phyloP scores from a whole-genome alignment of 176 grass and related monocot genomes.

The Oryza punctata region DNA sequence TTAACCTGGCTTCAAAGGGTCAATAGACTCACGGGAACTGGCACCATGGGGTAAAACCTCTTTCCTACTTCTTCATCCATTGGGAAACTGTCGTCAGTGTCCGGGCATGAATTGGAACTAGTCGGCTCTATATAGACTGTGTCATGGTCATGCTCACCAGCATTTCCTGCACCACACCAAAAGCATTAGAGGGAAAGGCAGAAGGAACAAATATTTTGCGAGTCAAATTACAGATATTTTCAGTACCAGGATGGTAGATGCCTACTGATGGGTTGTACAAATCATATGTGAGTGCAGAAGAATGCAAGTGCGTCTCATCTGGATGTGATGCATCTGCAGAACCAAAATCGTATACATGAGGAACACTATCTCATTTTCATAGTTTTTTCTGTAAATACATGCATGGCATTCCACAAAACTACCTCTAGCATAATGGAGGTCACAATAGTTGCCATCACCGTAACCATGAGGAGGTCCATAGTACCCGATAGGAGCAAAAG shows the following conservation, averaged over 20 bases:
- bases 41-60: slow-evolving; percentile 85
- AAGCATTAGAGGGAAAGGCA: slow-evolving; percentile 1
- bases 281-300: slow-evolving; percentile 62
- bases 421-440: slow-evolving; percentile 69
- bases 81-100: slow-evolving; percentile 49
- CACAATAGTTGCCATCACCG: slow-evolving; percentile 50
- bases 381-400: slow-evolving; percentile 21
- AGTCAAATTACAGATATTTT: slow-evolving; percentile 34
- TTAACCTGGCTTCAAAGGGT: slow-evolving; percentile 47
- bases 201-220: not conserved
- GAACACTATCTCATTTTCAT: not conserved
- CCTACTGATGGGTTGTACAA: slow-evolving; percentile 63
- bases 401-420: slow-evolving; percentile 31
- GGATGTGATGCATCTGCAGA: slow-evolving; percentile 68
- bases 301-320: slow-evolving; percentile 69
- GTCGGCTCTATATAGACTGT: slow-evolving; percentile 49
- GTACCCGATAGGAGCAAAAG: slow-evolving; percentile 58
- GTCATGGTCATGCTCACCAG: slow-evolving; percentile 48
- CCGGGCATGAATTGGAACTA: slow-evolving; percentile 64
- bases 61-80: slow-evolving; percentile 91
- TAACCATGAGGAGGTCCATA: slow-evolving; percentile 57
- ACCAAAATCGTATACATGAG: slow-evolving; percentile 45
- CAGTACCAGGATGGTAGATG: slow-evolving; percentile 78
- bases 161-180: slow-evolving; percentile 46
- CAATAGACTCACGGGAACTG: slow-evolving; percentile 77